Percentiles rank a stretch among this genome's conserved stretches.
Conservation (phyloP, 352 stramenopile genomes). For the Pythium oligandrum region DNA sequence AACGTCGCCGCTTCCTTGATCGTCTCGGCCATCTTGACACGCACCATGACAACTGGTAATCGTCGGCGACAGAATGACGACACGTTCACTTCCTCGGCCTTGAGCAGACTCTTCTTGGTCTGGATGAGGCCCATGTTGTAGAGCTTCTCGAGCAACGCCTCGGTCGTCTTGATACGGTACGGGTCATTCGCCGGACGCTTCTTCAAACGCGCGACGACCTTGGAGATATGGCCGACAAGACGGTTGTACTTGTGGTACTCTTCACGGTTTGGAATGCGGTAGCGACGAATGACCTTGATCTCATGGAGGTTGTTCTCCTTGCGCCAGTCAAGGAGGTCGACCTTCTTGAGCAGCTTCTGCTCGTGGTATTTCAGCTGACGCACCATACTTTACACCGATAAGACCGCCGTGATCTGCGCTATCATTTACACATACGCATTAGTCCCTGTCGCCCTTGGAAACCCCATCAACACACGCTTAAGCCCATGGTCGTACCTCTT, state of each 20-base stretch:
- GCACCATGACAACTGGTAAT: constrained; percentile 98
- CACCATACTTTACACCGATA: constrained; percentile 37
- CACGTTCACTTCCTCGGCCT: constrained; percentile 96
- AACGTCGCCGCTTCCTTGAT: constrained; percentile 97
- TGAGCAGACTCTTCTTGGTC: constrained; percentile 95
- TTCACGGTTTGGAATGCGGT: constrained; percentile 97
- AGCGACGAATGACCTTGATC: constrained; percentile 96
- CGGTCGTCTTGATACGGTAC: constrained; percentile 96
- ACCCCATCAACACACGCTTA: too few species aligned
- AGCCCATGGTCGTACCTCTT: too few species aligned
- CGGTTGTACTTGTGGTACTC: constrained; percentile 99
- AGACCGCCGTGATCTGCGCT: neutral
- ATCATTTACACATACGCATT: neutral
- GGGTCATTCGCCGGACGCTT: constrained; percentile 92
- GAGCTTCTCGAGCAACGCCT: constrained; percentile 97
- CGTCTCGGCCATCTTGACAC: constrained; percentile 98
- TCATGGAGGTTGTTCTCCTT: constrained; percentile 98
- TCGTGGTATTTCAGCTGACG: constrained; percentile 94
- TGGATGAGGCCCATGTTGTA: constrained; percentile 97
- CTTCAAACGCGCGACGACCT: constrained; percentile 94
- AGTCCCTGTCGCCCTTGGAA: too few species aligned
- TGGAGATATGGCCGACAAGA: constrained; percentile 95
- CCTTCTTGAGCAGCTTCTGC: constrained; percentile 99
- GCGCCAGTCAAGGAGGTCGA: constrained; percentile 99
- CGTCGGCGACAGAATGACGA: constrained; percentile 94